Percentiles rank a stretch among this genome's conserved stretches.
phyloP scores from a whole-genome alignment of 768 basidiomycete genomes.

The Termitomyces sp. region DNA sequence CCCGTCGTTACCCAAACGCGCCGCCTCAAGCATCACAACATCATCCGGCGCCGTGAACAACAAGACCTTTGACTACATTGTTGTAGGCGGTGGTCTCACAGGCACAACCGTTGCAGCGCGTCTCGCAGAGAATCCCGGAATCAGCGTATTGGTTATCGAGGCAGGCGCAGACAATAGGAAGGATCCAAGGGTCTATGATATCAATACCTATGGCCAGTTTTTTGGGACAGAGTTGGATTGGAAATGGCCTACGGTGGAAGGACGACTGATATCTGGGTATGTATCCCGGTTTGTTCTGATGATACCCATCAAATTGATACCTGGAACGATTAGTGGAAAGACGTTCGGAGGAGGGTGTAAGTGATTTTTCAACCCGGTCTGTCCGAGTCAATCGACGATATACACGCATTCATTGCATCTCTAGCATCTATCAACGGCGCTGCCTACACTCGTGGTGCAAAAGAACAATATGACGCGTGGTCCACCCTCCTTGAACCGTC shows the following conservation, averaged over 20 bases:
- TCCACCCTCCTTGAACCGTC: constrained; percentile 29
- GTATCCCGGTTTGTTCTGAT: constrained; percentile 2
- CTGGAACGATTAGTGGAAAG: constrained; percentile 29
- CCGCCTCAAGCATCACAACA: constrained; percentile 26
- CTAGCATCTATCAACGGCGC: constrained; percentile 44
- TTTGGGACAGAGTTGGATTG: constrained; percentile 39
- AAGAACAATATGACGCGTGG: constrained; percentile 41
- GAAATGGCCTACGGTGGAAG: constrained; percentile 38
- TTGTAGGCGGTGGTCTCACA: constrained; percentile 41
- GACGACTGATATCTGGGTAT: constrained; percentile 33
- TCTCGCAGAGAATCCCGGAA: constrained; percentile 35
- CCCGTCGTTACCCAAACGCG: constrained; percentile 20
- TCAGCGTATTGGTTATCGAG: constrained; percentile 44
- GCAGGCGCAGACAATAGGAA: constrained; percentile 42
- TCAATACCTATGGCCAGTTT: constrained; percentile 36
- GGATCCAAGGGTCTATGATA: constrained; percentile 38
- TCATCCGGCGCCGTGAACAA: constrained; percentile 24
- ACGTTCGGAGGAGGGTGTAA: constrained; percentile 38
- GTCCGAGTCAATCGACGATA: background rate
- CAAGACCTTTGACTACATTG: constrained; percentile 36
- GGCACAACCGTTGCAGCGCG: constrained; percentile 45
- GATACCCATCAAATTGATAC: background rate
- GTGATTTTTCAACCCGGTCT: constrained; percentile 1
- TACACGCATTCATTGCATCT: background rate
- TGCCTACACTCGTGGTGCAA: constrained; percentile 36